Conservation (phyloP, 768 basidiomycete species). For the Sporobolomyces pararoseus region DNA sequence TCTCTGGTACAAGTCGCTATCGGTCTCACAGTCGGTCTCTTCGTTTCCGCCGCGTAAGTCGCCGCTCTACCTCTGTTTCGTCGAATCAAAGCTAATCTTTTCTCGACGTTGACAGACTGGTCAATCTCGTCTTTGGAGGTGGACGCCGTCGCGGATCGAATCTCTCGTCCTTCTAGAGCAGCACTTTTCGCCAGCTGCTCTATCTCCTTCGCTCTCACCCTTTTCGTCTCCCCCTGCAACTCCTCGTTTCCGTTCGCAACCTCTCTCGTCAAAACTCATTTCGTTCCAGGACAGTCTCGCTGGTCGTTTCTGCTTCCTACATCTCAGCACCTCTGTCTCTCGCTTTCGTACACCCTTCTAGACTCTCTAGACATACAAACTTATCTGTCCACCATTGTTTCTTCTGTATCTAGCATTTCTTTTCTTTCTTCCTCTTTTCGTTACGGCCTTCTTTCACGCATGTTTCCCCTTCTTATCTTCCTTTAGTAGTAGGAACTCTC, state of each 20-base stretch:
- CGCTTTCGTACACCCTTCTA: background rate
- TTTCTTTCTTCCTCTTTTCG: too few species aligned
- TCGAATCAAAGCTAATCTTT: slow-evolving; percentile 53
- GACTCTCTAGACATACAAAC: background rate
- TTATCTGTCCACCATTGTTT: background rate
- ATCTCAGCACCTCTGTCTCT: background rate
- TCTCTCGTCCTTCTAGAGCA: slow-evolving; percentile 51
- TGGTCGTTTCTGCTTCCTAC: background rate
- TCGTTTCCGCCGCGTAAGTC: slow-evolving; percentile 62
- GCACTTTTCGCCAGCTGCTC: background rate
- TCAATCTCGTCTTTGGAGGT: slow-evolving; percentile 48
- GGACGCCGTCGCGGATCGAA: slow-evolving; percentile 50
- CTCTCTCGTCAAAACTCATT: background rate
- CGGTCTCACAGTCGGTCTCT: slow-evolving; percentile 73
- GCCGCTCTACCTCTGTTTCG: slow-evolving; percentile 51
- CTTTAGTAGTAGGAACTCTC: too few species aligned
- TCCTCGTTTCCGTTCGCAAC: background rate
- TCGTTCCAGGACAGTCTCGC: background rate
- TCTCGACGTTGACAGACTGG: slow-evolving; percentile 60
- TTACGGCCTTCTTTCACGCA: too few species aligned
- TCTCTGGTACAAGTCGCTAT: slow-evolving; percentile 73
- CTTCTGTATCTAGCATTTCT: background rate
- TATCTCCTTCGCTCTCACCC: background rate
- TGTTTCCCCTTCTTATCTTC: too few species aligned
- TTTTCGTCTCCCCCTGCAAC: background rate